Evolutionary conservation across 2,329 filamentous ascomycete genomes (phyloP).

Genomic region (Colletotrichum lini): DNA sequence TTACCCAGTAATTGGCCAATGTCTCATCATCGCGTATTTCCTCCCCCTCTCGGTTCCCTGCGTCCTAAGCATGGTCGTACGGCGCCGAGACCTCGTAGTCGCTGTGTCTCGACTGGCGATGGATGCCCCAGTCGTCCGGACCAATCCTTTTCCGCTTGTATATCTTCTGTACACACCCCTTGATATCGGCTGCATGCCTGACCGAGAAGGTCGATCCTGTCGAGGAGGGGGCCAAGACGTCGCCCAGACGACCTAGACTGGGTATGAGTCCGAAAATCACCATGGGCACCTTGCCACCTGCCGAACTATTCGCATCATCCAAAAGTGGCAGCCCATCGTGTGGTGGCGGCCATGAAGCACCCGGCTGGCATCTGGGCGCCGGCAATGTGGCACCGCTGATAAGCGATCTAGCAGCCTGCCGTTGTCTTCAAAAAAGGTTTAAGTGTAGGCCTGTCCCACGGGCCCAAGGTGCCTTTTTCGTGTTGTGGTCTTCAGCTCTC

Average conservation of each 20-base stretch:
- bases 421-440: conserved; percentile 11
- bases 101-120: conserved; percentile 22
- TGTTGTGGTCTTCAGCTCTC: conserved; percentile 2
- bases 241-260: conserved; percentile 33
- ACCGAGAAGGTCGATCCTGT: conserved; percentile 41
- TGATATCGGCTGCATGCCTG: conserved; percentile 39
- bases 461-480: not conserved
- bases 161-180: conserved; percentile 34
- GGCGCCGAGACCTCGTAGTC: conserved; percentile 21
- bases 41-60: not conserved
- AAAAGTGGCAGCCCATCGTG: conserved; percentile 13
- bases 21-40: not conserved
- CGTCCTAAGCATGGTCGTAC: conserved; percentile 5
- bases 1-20: conserved; percentile 8
- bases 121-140: not conserved
- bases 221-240: conserved; percentile 29
- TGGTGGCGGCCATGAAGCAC: not conserved
- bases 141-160: conserved; percentile 34
- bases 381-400: conserved; percentile 36
- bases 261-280: conserved; percentile 26
- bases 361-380: conserved; percentile 26
- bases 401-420: conserved; percentile 27
- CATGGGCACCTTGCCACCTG: conserved; percentile 36
- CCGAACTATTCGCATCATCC: conserved; percentile 3
- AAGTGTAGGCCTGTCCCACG: conserved; percentile 22